Evolutionary conservation across 2,329 filamentous ascomycete species (phyloP), one percentile per base, ranked within the genome.

Genomic region (Verticillium klebahnii): DNA sequence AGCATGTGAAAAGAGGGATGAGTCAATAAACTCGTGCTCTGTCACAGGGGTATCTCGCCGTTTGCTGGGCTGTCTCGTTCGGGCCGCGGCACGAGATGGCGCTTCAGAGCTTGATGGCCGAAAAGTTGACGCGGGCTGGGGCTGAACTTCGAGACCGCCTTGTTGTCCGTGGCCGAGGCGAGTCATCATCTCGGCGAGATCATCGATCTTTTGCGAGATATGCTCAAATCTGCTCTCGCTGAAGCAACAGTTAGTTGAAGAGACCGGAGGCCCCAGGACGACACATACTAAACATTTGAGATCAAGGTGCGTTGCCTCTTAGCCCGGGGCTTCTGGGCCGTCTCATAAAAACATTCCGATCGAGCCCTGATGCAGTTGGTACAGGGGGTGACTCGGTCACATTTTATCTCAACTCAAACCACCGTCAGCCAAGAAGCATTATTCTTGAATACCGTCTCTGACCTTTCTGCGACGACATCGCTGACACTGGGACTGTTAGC

Each of bases 1-100:
- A 2, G 68, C 65, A 12, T 69, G 68, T 1, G 68, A 61, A 15
- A 65, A 65, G 0, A 67, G 59, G 1, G 65, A 66, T 0, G 61
- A 66, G 39, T 69, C 67, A 36, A 68, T 65, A 9, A 64, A 64
- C 25, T 67, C 63, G 29, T 60, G 29, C 31, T 64, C 55, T 5
- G 60, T 45, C 7, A 36, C 14, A 14, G 34, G 34, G 14, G 34
- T 2, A 11, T 36, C 34, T 11, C 34, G 34, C 34, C 34, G 34
- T 14, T 36, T 36, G 9, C 34, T 14, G 34, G 14, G 34, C 34
- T 11, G 34, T 3, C 14, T 36, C 9, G 9, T 36, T 11, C 2
- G 9, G 34, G 9, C 14, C 6, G 14, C 34, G 14, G 34, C 34
- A 14, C 14, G 34, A 11, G 34, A 9, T 9, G 14, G 34, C 3